Percentiles rank a stretch among this genome's conserved stretches.
Evolutionary conservation across 805 yeast species (phyloP).

Genomic region (Myxozyma mucilagina): DNA sequence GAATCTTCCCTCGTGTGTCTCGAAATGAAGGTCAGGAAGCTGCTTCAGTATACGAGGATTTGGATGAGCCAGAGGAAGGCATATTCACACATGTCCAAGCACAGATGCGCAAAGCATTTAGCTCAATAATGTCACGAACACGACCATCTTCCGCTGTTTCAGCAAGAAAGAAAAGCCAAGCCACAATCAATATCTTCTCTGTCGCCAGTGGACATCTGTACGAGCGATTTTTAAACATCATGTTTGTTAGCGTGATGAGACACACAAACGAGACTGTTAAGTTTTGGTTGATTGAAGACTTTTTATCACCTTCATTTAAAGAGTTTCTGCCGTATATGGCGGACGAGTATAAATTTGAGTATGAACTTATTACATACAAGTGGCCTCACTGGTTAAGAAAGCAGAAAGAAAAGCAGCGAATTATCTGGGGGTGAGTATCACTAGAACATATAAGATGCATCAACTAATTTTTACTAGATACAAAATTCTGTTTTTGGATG

Average conservation of each 20-base stretch:
- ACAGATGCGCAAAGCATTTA: constrained; percentile 20
- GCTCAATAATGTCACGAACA: constrained; percentile 9
- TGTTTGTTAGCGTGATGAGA: constrained; percentile 73
- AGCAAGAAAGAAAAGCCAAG: constrained; percentile 40
- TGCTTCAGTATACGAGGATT: constrained; percentile 33
- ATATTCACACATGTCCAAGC: constrained; percentile 15
- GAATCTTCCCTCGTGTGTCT: constrained; percentile 49
- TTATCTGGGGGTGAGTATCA: constrained; percentile 65
- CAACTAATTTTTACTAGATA: constrained; percentile 40
- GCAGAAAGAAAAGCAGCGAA: constrained; percentile 76
- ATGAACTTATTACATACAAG: constrained; percentile 76
- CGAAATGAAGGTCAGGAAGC: constrained; percentile 47
- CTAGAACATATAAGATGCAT: neutral
- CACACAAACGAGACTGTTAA: constrained; percentile 66
- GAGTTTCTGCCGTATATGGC: constrained; percentile 61
- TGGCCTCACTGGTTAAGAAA: constrained; percentile 91
- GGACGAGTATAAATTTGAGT: constrained; percentile 58
- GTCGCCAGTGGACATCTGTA: constrained; percentile 81
- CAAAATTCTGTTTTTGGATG: constrained; percentile 83
- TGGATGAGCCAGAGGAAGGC: constrained; percentile 6
- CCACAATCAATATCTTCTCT: constrained; percentile 75
- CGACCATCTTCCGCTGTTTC: neutral
- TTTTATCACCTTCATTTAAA: constrained; percentile 69
- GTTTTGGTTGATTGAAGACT: constrained; percentile 86
- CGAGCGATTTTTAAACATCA: constrained; percentile 71